Conservation (phyloP, 1,284 basidiomycete species). For the Termitomyces sp. region DNA sequence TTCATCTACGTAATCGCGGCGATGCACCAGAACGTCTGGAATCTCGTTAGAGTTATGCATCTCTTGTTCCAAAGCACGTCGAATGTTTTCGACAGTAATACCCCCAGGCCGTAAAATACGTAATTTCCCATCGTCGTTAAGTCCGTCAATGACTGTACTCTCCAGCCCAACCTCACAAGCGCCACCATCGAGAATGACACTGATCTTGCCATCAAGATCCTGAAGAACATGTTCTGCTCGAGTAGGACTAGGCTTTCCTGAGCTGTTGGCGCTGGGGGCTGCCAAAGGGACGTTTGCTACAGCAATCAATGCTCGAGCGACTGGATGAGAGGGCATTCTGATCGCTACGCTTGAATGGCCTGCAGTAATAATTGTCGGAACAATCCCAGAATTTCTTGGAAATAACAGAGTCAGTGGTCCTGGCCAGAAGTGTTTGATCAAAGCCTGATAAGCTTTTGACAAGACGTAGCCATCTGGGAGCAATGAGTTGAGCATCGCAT, state of each 20-base stretch:
- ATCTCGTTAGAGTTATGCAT: conserved; percentile 25
- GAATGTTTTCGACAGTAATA: conserved; percentile 85
- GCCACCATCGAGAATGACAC: conserved; percentile 90
- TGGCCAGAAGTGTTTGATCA: conserved; percentile 92
- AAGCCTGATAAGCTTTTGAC: conserved; percentile 58
- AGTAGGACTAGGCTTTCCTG: conserved; percentile 92
- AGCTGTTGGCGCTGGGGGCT: conserved; percentile 94
- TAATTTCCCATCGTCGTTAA: conserved; percentile 66
- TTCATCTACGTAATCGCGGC: conserved; percentile 67
- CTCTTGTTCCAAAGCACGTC: conserved; percentile 50
- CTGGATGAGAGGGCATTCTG: conserved; percentile 91
- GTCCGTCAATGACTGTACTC: conserved; percentile 92
- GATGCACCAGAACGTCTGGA: conserved; percentile 68
- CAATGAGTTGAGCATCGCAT: conserved; percentile 73
- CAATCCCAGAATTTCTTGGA: conserved; percentile 55
- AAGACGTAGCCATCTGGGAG: conserved; percentile 61
- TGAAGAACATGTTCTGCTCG: conserved; percentile 81
- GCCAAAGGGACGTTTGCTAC: conserved; percentile 75
- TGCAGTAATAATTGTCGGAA: conserved; percentile 73
- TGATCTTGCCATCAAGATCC: conserved; percentile 75
- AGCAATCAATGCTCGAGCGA: conserved; percentile 88
- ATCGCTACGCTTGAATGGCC: conserved; percentile 83
- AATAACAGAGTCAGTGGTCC: conserved; percentile 93
- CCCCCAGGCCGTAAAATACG: conserved; percentile 91
- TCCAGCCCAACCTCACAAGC: conserved; percentile 88